Evolutionary conservation across 441 rosid species (phyloP).

Genomic region (Jatropha podagrica): DNA sequence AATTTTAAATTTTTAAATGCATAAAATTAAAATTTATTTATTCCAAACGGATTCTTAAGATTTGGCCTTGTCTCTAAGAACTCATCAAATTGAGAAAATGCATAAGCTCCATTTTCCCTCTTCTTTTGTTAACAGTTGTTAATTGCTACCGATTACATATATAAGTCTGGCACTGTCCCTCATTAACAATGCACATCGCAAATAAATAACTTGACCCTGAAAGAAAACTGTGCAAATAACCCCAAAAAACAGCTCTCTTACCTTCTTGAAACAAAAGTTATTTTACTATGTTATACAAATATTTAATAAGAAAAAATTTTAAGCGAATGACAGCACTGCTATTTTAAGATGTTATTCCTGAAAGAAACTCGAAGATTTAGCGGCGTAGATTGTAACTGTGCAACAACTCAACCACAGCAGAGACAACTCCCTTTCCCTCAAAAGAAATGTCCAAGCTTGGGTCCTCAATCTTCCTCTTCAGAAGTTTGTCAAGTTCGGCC

Average conservation of each 20-base stretch:
- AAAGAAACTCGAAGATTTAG: neutral
- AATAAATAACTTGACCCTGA: no score
- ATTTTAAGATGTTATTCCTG: neutral
- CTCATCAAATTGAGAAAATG: neutral
- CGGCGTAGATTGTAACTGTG: slow-evolving; percentile 37
- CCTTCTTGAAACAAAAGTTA: neutral
- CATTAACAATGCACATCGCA: no score
- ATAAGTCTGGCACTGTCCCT: neutral
- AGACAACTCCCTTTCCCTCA: slow-evolving; percentile 88
- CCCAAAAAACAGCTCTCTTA: neutral
- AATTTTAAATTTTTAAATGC: no score
- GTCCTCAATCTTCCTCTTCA: slow-evolving; percentile 82
- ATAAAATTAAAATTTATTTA: no score
- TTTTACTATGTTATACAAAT: neutral
- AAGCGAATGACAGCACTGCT: neutral
- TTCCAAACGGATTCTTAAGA: neutral
- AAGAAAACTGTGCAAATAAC: no score
- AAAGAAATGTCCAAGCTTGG: slow-evolving; percentile 72
- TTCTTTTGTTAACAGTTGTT: neutral
- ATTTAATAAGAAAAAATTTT: neutral
- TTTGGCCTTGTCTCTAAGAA: neutral
- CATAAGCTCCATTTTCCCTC: neutral
- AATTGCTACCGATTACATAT: neutral
- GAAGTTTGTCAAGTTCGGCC: slow-evolving; percentile 75
- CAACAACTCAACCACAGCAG: slow-evolving; percentile 81